Percentiles rank a stretch among this genome's conserved stretches.
Evolutionary conservation across 495 filamentous ascomycete species (phyloP).

Genomic region (Talaromyces liani): DNA sequence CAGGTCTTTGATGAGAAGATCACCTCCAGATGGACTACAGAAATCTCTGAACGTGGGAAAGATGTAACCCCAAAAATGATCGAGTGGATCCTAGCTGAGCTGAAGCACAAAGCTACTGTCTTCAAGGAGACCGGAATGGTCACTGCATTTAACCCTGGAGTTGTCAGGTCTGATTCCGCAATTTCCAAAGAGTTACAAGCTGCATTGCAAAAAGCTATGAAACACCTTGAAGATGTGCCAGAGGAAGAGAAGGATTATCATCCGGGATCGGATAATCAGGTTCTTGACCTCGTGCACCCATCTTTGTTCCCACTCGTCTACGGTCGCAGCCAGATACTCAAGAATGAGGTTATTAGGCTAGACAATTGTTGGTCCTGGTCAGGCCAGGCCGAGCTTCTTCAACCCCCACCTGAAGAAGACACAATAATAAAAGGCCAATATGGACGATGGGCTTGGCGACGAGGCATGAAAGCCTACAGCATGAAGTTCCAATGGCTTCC

Average conservation of each 20-base stretch:
- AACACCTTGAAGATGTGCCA: constrained; percentile 36
- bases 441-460: no score
- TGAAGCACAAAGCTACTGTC: constrained; percentile 34
- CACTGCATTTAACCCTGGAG: constrained; percentile 19
- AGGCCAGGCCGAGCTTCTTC: background rate
- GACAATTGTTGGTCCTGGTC: constrained; percentile 28
- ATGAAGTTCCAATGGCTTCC: constrained; percentile 54
- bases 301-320: constrained; percentile 54
- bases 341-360: constrained; percentile 20
- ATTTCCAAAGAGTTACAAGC: constrained; percentile 14
- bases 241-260: constrained; percentile 49
- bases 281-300: constrained; percentile 55
- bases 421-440: no score
- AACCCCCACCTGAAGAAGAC: background rate
- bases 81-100: constrained; percentile 43
- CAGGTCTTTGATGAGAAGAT: constrained; percentile 38
- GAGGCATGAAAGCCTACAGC: constrained; percentile 7
- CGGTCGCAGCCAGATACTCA: constrained; percentile 40
- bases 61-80: constrained; percentile 41
- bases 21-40: constrained; percentile 28
- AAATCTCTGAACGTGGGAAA: constrained; percentile 16
- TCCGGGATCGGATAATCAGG: constrained; percentile 43
- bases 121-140: constrained; percentile 25
- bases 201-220: constrained; percentile 19
- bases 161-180: constrained; percentile 31